Evolutionary conservation across 2,329 filamentous ascomycete genomes (phyloP), one percentile per base, ranked within the genome.

Genomic region (Cladosporium austrohemisphaericum): DNA sequence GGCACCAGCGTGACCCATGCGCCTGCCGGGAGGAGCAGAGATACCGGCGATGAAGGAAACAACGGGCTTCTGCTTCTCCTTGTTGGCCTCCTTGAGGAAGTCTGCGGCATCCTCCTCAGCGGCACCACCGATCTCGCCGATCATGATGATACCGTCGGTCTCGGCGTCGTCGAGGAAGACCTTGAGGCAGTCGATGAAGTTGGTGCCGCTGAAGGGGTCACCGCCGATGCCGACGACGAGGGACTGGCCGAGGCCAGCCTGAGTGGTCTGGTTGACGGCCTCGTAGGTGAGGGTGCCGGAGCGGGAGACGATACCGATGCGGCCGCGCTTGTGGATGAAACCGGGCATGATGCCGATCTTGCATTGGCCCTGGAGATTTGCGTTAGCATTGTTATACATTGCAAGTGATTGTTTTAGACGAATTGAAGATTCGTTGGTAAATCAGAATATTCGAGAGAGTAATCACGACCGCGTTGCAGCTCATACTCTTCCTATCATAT

Each of bases 291-390:
- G 84, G 61, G 93, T 98, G 67, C 93, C 93, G 67, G 93, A 97
- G 65, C 93, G 88, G 64, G 91, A 96, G 73, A 98, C 93, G 72
- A 98, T 97, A 68, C 93, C 93, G 69, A 98, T 91, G 71, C 93
- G 91, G 65, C 93, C 93, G 73, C 91, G 89, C 83, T 97, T 97
- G 84, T 98, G 93, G 77, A 98, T 97, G 81, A 97, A 96, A 65
- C 93, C 93, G 58, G 93, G 89, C 93, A 98, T 97, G 77, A 98
- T 98, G 69, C 93, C 93, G 68, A 98, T 97, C 80, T 98, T 98
- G 84, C 93, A 98, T 83, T 95, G 92, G 64, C 92, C 93, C 75
- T 83, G 47, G n/a, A 25, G 40, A 14, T 35, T 14, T 35, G 40
- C 20, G 48, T 50, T 44, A 50, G 48, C 28, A 31, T 20, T 10